phyloP scores from a whole-genome alignment of 257 asterid species.

The Solanum clarkiae region DNA sequence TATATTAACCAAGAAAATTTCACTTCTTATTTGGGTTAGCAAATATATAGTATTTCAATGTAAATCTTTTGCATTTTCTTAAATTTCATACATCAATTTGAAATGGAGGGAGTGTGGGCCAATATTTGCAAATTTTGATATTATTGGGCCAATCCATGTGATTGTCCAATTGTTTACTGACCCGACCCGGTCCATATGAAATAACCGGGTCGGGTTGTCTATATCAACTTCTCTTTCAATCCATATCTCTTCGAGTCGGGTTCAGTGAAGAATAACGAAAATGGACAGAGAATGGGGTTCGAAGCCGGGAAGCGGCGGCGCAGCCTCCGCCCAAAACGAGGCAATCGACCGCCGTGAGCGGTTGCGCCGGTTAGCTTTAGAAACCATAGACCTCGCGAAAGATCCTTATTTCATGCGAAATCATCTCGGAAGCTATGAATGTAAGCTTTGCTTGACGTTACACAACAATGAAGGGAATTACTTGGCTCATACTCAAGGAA shows the following conservation, averaged over 20 bases:
- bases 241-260: neutral
- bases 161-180: neutral
- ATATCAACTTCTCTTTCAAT: neutral
- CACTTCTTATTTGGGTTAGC: no score
- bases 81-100: no score
- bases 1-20: no score
- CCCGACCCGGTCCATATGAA: neutral
- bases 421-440: conserved; percentile 93
- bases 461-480: conserved; percentile 98
- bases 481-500: conserved; percentile 97
- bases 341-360: conserved; percentile 98
- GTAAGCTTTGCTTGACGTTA: conserved; percentile 87
- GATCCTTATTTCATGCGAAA: conserved; percentile 99
- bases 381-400: conserved; percentile 88
- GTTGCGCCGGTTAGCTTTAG: conserved; percentile 79
- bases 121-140: no score
- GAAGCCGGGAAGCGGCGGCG: conserved; percentile 99
- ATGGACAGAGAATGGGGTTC: conserved; percentile 99
- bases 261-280: neutral
- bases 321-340: conserved; percentile 93
- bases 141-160: neutral
- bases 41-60: no score
- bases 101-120: no score
- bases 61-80: no score
- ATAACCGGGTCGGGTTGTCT: neutral